phyloP scores from a whole-genome alignment of 139 green algal genomes.

The Diplosphaera chodatii region DNA sequence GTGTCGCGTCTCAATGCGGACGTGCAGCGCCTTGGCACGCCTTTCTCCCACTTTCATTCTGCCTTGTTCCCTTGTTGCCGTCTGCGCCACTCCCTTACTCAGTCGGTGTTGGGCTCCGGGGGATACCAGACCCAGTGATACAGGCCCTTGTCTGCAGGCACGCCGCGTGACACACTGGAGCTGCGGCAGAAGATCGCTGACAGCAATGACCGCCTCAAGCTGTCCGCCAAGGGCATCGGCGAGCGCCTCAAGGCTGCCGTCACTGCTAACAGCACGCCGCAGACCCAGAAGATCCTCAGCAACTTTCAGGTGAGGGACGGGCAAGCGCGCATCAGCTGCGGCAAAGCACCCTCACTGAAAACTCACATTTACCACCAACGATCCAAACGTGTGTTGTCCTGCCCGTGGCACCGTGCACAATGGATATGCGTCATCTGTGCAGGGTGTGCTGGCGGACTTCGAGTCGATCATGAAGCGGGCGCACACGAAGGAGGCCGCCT shows the following conservation, averaged over 20 bases:
- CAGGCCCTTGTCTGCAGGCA: too few species aligned
- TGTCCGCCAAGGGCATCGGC: conserved; percentile 36
- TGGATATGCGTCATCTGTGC: too few species aligned
- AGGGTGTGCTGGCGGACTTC: conserved; percentile 46
- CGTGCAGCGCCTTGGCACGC: conserved; percentile 58
- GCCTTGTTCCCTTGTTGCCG: too few species aligned
- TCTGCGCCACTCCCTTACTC: too few species aligned
- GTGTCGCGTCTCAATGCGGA: conserved; percentile 28
- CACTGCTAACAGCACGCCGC: conserved; percentile 14
- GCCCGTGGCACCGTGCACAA: too few species aligned
- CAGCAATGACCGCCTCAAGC: conserved; percentile 1
- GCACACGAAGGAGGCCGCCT: conserved; percentile 50
- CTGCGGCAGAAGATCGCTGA: conserved; percentile 38
- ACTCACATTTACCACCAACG: too few species aligned
- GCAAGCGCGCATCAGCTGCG: too few species aligned
- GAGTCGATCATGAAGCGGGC: conserved; percentile 51
- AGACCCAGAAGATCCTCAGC: conserved; percentile 40
- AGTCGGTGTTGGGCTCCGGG: too few species aligned
- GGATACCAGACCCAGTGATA: too few species aligned
- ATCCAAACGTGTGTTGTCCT: too few species aligned
- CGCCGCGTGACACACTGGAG: conserved; percentile 53
- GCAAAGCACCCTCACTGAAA: too few species aligned
- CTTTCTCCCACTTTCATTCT: too few species aligned
- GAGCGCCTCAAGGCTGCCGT: conserved; percentile 22
- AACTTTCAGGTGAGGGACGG: conserved; percentile 40